Evolutionary conservation across 2,329 filamentous ascomycete species (phyloP), one percentile per base, ranked within the genome.

Genomic region (Fusarium temperatum): DNA sequence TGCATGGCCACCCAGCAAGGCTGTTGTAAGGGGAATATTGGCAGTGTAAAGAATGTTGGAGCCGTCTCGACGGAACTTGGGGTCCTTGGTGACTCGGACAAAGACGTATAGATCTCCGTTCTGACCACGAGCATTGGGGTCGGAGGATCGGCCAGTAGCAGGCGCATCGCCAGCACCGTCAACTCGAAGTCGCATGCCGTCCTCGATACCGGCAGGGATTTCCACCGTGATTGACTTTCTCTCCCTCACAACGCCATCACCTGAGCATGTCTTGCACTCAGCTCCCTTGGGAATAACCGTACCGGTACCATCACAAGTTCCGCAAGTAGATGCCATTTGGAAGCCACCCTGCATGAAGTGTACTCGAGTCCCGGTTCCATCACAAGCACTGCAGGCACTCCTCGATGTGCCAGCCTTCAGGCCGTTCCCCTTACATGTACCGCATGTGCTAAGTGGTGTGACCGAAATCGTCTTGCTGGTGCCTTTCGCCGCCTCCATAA

Each of bases 401-500:
- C 91, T 88, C 82, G 93, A 91, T 18, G 92, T 89, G 17, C 96
- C 96, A 67, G 91, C 83, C 86, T 98, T 98, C 82, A 98, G 78
- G 2, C 96, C 96, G 75, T 88, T 94, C 56, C 96, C 96, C 18
- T 88, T 86, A 80, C 96, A 99, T 18, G 94, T 95, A 74, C 90
- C 90, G 80, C 96, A 99, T 69, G 92, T 87, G 26, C 92, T 90
- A 77, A 97, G 84, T 2, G 96, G 96, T 14, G 92, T 94, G 76
- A 98, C 93, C 75, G 88, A 90, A 66, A 99, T 94, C n/a, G 95
- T 93, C 84, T 98, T 97, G 79, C 87, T 91, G 13, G 93, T 92
- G 41, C 96, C 96, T 83, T 97, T 98, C 15, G 96, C 96, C 12
- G 96, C 94, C 80, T 99, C 96, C 91, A 96, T 93, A 83, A 99